Base-by-base conservation (phyloP, 371 early-diverging fungal genomes). In the Dichotomocladium elegans region DNA sequence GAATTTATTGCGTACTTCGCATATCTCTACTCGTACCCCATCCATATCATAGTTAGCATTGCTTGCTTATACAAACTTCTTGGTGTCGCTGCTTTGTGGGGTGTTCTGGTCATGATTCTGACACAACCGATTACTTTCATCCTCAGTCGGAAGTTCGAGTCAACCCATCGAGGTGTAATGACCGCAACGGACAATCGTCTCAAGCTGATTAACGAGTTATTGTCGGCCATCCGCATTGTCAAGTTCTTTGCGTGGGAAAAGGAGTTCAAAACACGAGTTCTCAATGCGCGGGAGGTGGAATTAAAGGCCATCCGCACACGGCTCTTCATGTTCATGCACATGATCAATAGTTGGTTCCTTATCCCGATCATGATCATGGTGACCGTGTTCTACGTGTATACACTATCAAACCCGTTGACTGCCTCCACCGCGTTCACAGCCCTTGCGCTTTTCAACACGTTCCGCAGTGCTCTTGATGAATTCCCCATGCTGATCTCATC, bases 191-290 rank as follows among this genome's bases (percentile, higher is more conserved):
- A 89, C 35, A 75, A 72, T 24, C 79, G 82, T 31, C 64, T 89
- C 44, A 77, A 81, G 15, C 62, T 81, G 58, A 69, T 88, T 48
- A 87, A 81, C 26, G 89, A 89, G 55, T 71, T 88, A 57, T 60
- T 89, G 41, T 63, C 72, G 47, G 91, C 88, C 14, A 89, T 90
- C 41, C 83, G 87, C 26, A 85, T 89, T 11, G 82, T 90, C 53
- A 90, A 90, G 60, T 81, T 90, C 57, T 90, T 89, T 74, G 90
- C 86, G 24, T 90, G 91, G 90, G 87, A 90, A 66, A 60, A 76
- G 43, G 74, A 83, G 48, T 89, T 90, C 50, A 66, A 74, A 34
- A 70, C 72, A 33, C 75, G 79, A 43, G 63, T 82, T 15, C 61
- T 66, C 2, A 70, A 66, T 12, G 77, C 80, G 6, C 76, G 82